These are phyloP conservation scores for Alternaria panax DNA, from an alignment of 2,329 filamentous ascomycete genomes.

Conservation along the genomic window DNA sequence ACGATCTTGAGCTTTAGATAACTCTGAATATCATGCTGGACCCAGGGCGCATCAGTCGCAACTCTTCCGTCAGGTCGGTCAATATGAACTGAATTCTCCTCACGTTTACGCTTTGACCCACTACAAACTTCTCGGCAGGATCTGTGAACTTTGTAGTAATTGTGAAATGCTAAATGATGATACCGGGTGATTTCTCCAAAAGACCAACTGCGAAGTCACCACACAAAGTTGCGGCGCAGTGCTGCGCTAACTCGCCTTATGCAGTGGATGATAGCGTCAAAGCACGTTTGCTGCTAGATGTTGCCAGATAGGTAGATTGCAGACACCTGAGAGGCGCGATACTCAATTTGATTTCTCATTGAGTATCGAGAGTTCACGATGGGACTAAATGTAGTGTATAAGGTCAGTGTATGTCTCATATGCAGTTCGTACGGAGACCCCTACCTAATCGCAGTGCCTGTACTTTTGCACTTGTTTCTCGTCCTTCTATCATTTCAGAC, in stretches of 20 bases:
- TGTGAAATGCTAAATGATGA: background rate
- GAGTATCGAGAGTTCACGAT: background rate
- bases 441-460: conserved; percentile 57
- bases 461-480: conserved; percentile 66
- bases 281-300: background rate
- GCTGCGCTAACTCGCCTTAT: background rate
- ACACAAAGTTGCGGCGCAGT: background rate
- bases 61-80: too few relatives aligned
- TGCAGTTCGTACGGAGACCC: too few relatives aligned
- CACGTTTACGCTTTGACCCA: background rate
- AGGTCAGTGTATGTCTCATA: too few relatives aligned
- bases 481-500: conserved; percentile 72
- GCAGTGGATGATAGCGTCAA: background rate
- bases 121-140: background rate
- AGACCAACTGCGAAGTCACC: background rate
- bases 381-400: too few relatives aligned
- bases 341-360: background rate
- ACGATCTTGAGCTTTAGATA: background rate
- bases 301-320: background rate
- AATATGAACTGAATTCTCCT: too few relatives aligned
- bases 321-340: background rate
- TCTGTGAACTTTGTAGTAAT: background rate
- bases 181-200: background rate
- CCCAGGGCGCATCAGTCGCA: too few relatives aligned
- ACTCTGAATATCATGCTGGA: background rate